A percentile compares a stretch with the other conserved stretches of the same genome.
Evolutionary conservation across 2,329 filamentous ascomycete species (phyloP).

Genomic region (Pseudogymnoascus sp.): DNA sequence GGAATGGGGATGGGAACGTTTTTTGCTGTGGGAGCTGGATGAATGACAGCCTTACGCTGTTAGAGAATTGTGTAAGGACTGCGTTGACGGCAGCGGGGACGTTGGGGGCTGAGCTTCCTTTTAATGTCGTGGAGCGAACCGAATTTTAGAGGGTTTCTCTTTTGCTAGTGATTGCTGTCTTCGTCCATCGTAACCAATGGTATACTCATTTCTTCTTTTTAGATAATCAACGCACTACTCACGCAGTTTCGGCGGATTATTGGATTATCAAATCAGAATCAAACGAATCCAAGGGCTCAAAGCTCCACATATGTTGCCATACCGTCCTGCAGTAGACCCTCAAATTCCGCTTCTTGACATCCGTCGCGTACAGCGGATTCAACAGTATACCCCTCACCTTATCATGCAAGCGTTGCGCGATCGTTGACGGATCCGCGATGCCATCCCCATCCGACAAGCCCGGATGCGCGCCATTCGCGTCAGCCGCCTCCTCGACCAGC

Average conservation of each 20-base stretch:
- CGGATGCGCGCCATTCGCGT: background rate
- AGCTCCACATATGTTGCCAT: conserved; percentile 13
- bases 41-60: background rate
- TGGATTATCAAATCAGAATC: background rate
- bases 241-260: background rate
- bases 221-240: background rate
- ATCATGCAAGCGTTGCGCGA: conserved; percentile 7
- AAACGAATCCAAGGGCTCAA: background rate
- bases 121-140: background rate
- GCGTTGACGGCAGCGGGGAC: background rate
- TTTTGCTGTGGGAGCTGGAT: background rate
- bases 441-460: conserved; percentile 1
- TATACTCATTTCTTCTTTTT: background rate
- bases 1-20: background rate
- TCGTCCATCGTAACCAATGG: background rate
- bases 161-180: background rate
- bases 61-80: background rate
- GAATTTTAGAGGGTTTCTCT: background rate
- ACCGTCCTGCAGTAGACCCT: conserved; percentile 10
- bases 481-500: background rate
- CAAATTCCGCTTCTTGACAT: conserved; percentile 11
- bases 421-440: background rate
- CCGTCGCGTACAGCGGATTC: conserved; percentile 2
- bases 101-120: background rate
- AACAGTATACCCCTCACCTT: conserved; percentile 6